Evolutionary conservation across 2,329 filamentous ascomycete genomes (phyloP).

Genomic region (Exophiala mesophila): DNA sequence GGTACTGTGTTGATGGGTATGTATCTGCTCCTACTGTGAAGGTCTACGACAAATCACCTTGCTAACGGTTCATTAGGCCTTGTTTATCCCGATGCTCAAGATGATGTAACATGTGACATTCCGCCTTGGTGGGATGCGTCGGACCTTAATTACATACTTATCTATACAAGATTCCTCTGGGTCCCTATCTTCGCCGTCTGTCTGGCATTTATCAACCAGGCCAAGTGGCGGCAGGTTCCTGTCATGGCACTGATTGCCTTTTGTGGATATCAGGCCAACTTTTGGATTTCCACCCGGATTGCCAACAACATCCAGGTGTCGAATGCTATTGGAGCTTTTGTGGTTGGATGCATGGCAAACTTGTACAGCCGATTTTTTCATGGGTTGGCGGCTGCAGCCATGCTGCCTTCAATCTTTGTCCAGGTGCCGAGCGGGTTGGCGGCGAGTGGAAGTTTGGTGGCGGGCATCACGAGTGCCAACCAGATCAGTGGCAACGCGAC

Average conservation of each 20-base stretch:
- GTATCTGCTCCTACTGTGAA: no score
- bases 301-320: slow-evolving; percentile 67
- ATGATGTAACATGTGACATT: slow-evolving; percentile 17
- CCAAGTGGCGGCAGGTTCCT: slow-evolving; percentile 71
- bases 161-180: slow-evolving; percentile 58
- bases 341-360: slow-evolving; percentile 73
- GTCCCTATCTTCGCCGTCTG: slow-evolving; percentile 69
- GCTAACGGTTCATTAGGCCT: slow-evolving; percentile 33
- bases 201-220: slow-evolving; percentile 74
- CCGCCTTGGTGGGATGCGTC: slow-evolving; percentile 28
- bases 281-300: slow-evolving; percentile 64
- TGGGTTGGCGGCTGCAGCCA: slow-evolving; percentile 74
- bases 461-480: slow-evolving; percentile 50
- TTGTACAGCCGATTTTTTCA: slow-evolving; percentile 68
- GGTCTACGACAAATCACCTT: no score
- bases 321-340: slow-evolving; percentile 71
- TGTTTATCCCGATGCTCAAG: slow-evolving; percentile 17
- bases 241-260: slow-evolving; percentile 71
- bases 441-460: slow-evolving; percentile 53
- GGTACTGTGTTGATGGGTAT: slow-evolving; percentile 58
- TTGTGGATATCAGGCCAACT: slow-evolving; percentile 70
- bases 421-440: slow-evolving; percentile 58
- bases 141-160: slow-evolving; percentile 42
- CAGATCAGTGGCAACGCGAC: slow-evolving; percentile 38
- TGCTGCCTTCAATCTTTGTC: slow-evolving; percentile 80